phyloP scores from a whole-genome alignment of 202 grass and related monocot species.

The Zoysia matrella region DNA sequence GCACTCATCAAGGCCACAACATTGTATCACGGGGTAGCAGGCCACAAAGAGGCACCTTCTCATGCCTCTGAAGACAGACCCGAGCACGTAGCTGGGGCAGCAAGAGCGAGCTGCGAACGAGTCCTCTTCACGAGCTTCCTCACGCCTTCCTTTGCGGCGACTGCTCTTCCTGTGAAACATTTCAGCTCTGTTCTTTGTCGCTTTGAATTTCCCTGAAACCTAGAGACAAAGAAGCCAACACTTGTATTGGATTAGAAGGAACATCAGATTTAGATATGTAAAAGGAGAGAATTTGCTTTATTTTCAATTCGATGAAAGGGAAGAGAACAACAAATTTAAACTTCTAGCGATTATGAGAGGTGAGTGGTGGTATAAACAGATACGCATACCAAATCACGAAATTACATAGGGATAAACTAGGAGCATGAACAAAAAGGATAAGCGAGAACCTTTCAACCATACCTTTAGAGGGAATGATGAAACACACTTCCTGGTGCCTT shows the following conservation, averaged over 20 bases:
- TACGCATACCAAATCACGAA: background rate
- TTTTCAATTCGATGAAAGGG: too few relatives aligned
- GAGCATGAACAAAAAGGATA: constrained; percentile 12
- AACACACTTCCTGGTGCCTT: constrained; percentile 13
- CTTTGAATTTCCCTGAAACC: background rate
- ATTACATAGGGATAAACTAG: constrained; percentile 2
- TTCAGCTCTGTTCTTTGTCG: constrained; percentile 1
- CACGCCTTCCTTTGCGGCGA: constrained; percentile 15
- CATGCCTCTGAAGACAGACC: constrained; percentile 53
- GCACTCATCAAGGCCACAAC: constrained; percentile 67
- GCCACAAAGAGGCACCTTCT: constrained; percentile 68
- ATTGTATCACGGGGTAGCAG: constrained; percentile 67
- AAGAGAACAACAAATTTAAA: too few relatives aligned
- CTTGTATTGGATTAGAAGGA: too few relatives aligned
- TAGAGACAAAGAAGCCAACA: background rate
- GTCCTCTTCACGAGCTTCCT: background rate
- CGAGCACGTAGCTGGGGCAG: constrained; percentile 50
- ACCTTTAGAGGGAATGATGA: constrained; percentile 28
- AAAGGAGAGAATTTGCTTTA: too few relatives aligned
- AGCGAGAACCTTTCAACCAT: constrained; percentile 39
- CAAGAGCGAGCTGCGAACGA: constrained; percentile 24
- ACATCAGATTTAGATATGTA: too few relatives aligned
- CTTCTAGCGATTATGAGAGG: too few relatives aligned
- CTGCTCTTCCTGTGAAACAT: constrained; percentile 37
- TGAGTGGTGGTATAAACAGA: background rate